phyloP scores from a whole-genome alignment of 2,329 filamentous ascomycete genomes.

The Periconia sp. region DNA sequence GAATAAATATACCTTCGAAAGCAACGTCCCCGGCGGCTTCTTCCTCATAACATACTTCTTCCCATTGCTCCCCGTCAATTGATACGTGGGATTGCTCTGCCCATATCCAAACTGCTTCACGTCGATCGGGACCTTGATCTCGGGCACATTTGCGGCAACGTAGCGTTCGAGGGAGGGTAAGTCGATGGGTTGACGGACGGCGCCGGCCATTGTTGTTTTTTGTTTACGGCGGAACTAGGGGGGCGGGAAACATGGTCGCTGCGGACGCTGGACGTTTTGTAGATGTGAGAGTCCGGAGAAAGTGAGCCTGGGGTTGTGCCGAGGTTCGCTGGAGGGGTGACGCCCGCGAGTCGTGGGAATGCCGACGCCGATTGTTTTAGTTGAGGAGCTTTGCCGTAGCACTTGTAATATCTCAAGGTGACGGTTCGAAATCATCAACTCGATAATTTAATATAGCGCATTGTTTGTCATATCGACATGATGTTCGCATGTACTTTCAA shows the following conservation, averaged over 20 bases:
- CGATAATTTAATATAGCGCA: too few relatives aligned
- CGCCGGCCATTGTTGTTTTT: constrained; percentile 72
- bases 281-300: constrained; percentile 1
- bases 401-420: too few relatives aligned
- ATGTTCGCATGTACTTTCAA: too few relatives aligned
- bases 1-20: constrained; percentile 63
- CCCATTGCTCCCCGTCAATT: constrained; percentile 75
- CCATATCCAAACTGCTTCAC: constrained; percentile 98
- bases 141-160: constrained; percentile 77
- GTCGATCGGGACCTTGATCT: constrained; percentile 81
- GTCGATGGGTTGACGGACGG: constrained; percentile 89
- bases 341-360: too few relatives aligned
- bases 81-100: constrained; percentile 97
- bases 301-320: too few relatives aligned
- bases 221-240: too few relatives aligned
- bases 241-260: constrained; percentile 15
- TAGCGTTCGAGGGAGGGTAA: constrained; percentile 79
- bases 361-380: too few relatives aligned
- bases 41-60: constrained; percentile 89
- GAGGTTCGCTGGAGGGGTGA: too few relatives aligned
- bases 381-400: constrained; percentile 3
- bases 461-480: too few relatives aligned
- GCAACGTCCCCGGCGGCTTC: constrained; percentile 92
- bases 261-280: too few relatives aligned
- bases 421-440: too few relatives aligned